Percentiles rank a stretch among this genome's conserved stretches.
Evolutionary conservation across 345 rosid genomes (phyloP).

Genomic region (Populus tremula): DNA sequence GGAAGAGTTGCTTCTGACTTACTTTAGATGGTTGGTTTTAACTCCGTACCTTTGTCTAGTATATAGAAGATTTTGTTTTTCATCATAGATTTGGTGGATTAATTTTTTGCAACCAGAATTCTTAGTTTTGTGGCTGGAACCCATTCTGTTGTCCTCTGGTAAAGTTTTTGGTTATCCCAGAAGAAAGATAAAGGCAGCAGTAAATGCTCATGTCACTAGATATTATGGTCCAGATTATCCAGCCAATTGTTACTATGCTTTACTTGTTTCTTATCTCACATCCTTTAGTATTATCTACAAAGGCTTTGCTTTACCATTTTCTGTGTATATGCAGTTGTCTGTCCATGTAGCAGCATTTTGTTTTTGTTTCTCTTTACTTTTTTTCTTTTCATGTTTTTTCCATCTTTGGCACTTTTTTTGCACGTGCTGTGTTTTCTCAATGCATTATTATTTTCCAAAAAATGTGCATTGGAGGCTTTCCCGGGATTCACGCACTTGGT

Average conservation of each 20-base stretch:
- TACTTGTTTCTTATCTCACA: too few species aligned
- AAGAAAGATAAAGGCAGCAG: background rate
- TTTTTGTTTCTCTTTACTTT: too few species aligned
- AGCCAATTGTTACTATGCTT: background rate
- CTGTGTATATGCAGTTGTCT: background rate
- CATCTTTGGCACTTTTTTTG: background rate
- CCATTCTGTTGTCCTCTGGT: background rate
- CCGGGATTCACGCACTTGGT: background rate
- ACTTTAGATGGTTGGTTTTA: background rate
- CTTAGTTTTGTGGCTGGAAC: background rate
- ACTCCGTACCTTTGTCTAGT: too few species aligned
- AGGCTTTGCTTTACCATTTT: too few species aligned
- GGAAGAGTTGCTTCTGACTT: background rate
- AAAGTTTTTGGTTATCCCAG: background rate
- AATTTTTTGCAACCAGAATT: too few species aligned
- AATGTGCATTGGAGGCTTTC: background rate
- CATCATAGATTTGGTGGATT: background rate
- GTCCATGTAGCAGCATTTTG: background rate
- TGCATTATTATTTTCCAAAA: background rate
- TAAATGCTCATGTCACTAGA: background rate
- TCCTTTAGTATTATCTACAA: background rate
- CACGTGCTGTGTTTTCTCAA: background rate
- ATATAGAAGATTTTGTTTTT: background rate
- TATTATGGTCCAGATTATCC: background rate
- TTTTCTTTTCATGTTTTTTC: background rate